These are phyloP conservation scores for Apocynum venetum DNA, from an alignment of 257 asterid species.

Conservation along the genomic window DNA sequence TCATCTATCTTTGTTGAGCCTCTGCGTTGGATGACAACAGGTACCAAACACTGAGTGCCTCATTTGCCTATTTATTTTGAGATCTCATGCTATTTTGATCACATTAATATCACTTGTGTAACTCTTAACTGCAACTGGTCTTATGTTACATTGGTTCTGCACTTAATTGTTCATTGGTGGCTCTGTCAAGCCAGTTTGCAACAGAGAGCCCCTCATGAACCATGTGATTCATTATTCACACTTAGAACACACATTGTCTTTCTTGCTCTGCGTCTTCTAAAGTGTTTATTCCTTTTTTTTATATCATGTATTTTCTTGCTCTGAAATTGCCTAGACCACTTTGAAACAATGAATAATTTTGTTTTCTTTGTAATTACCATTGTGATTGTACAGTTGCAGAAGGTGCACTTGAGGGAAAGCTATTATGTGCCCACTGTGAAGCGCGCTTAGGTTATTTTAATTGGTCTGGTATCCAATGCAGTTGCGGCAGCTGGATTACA, in stretches of 20 bases:
- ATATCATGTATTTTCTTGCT: neutral
- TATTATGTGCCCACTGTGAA: conserved; percentile 70
- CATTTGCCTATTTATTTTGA: neutral
- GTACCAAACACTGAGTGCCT: conserved; percentile 25
- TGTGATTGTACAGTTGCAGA: conserved; percentile 53
- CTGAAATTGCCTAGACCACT: neutral
- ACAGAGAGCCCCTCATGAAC: neutral
- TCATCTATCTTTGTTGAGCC: conserved; percentile 95
- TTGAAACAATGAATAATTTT: neutral
- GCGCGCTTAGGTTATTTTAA: conserved; percentile 92
- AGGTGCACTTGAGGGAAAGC: conserved; percentile 90
- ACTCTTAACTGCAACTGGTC: neutral
- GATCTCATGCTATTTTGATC: neutral
- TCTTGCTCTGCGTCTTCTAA: neutral
- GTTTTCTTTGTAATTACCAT: neutral
- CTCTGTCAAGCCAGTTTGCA: neutral
- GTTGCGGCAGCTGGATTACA: conserved; percentile 96
- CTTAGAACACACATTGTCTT: neutral
- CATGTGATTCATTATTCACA: neutral
- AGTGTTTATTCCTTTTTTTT: neutral
- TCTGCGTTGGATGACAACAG: conserved; percentile 90
- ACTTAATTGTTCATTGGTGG: neutral
- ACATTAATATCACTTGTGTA: neutral
- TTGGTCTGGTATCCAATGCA: conserved; percentile 97
- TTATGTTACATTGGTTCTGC: neutral